Evolutionary conservation across 176 grass and related monocot genomes (phyloP), one percentile per base, ranked within the genome.

Genomic region (Dendrocalamus sinicus): DNA sequence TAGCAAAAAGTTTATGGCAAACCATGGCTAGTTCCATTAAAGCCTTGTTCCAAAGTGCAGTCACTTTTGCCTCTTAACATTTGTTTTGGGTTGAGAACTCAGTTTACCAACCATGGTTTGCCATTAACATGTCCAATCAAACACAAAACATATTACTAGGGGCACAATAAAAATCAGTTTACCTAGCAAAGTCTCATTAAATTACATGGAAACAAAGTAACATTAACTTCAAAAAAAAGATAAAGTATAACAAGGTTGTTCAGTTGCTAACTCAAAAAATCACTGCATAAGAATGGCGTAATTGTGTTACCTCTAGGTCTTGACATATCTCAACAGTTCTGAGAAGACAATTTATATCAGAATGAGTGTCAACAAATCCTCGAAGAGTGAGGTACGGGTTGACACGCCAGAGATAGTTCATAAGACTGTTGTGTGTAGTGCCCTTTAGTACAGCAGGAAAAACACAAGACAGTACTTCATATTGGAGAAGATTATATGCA

Each of bases 401-500:
- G 67, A 92, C 81, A 89, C 76, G 77, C 91, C 93, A 98, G 8
- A 98, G 77, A 90, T 90, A 78, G 19, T 85, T 85, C 65, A 98
- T 70, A 68, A 86, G 89, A 83, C 57, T 92, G 67, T 16, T 81
- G 43, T 85, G 86, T 48, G 65, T 73, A 72, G 88, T 77, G 88
- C 92, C 92, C 86, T 89, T 98, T 78, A 98, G 23, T n/a, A 98
- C 68, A 80, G 84, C 61, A 92, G 93, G 88, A 83, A 98, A 94
- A 76, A 93, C 82, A 64, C 70, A 83, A 72, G 89, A 94, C 30
- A 89, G 55, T 79, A 98, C 89, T 84, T 98, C 96, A 73, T 89
- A 63, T 46, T 94, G 96, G 71, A 98, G 87, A 46, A 98, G 91
- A 80, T 98, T 95, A 84, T 98, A 98, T 47, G 91, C 62, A 88